Evolutionary conservation across 768 basidiomycete species (phyloP).

Genomic region (Dacryopinax spathularia): DNA sequence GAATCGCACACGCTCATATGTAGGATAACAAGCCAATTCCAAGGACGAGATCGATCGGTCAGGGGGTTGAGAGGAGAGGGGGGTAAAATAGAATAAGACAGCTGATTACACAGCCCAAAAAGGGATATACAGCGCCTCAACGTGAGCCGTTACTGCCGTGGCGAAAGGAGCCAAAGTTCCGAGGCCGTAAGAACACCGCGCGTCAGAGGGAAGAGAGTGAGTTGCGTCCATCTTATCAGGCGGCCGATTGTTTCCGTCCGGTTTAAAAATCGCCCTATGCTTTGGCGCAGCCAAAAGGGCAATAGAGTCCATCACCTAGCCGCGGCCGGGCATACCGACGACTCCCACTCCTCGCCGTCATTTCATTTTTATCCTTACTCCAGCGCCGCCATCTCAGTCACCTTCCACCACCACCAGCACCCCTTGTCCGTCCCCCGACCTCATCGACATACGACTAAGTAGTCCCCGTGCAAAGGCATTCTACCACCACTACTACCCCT

Average conservation of each 20-base stretch:
- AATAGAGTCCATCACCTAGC: neutral
- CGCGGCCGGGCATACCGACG: neutral
- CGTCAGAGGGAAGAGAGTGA: too few relatives aligned
- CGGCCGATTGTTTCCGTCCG: slow-evolving; percentile 5
- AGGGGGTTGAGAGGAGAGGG: too few relatives aligned
- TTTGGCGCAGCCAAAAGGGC: neutral
- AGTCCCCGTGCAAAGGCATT: too few relatives aligned
- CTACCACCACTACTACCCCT: too few relatives aligned
- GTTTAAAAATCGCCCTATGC: slow-evolving; percentile 3
- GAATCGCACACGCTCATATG: neutral
- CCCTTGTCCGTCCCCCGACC: neutral
- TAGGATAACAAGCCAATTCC: neutral
- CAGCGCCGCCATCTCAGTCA: neutral
- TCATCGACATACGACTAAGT: too few relatives aligned
- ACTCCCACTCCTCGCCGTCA: too few relatives aligned
- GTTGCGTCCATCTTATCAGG: neutral
- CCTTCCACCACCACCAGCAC: neutral
- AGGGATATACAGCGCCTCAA: neutral
- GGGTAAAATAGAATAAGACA: slow-evolving; percentile 3
- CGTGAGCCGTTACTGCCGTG: neutral
- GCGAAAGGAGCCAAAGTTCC: neutral
- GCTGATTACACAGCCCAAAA: neutral
- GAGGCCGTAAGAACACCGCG: neutral
- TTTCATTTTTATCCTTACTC: neutral
- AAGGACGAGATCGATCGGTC: neutral